Evolutionary conservation across 495 filamentous ascomycete genomes (phyloP).

Genomic region (Podospora fimiseda): DNA sequence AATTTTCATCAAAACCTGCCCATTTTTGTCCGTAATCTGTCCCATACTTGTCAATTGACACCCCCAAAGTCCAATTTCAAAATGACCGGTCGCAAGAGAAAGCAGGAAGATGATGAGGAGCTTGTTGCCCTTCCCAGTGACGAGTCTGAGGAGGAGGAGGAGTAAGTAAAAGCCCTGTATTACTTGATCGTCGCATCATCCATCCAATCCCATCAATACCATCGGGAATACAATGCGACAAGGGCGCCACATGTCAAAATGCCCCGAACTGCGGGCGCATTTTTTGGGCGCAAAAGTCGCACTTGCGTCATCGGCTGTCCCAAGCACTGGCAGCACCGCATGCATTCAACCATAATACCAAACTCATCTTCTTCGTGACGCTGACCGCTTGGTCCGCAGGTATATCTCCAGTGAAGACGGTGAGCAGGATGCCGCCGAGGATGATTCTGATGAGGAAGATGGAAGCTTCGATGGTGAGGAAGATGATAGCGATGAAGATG

Average conservation of each 20-base stretch:
- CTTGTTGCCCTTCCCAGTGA: conserved; percentile 46
- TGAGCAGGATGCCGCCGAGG: conserved; percentile 26
- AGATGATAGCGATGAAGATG: conserved; percentile 32
- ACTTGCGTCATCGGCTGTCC: background rate
- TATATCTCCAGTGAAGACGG: conserved; percentile 37
- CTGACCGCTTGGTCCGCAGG: conserved; percentile 16
- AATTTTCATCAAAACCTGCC: conserved; percentile 17
- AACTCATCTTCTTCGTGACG: too few species aligned
- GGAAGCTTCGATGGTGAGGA: conserved; percentile 27
- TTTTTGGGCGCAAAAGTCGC: conserved; percentile 15
- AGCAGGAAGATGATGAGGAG: conserved; percentile 48
- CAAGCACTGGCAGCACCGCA: background rate
- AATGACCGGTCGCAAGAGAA: conserved; percentile 44
- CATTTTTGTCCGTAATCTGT: conserved; percentile 9
- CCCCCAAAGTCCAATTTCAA: conserved; percentile 13
- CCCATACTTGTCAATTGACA: conserved; percentile 19
- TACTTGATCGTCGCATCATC: conserved; percentile 7
- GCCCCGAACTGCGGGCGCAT: conserved; percentile 15
- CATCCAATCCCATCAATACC: conserved; percentile 3
- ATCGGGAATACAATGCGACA: conserved; percentile 21
- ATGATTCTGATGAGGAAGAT: conserved; percentile 36
- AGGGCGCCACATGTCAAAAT: background rate
- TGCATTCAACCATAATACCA: too few species aligned
- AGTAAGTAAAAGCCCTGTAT: conserved; percentile 32
- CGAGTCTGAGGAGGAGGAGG: conserved; percentile 44